These are phyloP conservation scores for Kentomonas sorsogonicus DNA, from an alignment of 208 protist species.

Conservation along the genomic window DNA sequence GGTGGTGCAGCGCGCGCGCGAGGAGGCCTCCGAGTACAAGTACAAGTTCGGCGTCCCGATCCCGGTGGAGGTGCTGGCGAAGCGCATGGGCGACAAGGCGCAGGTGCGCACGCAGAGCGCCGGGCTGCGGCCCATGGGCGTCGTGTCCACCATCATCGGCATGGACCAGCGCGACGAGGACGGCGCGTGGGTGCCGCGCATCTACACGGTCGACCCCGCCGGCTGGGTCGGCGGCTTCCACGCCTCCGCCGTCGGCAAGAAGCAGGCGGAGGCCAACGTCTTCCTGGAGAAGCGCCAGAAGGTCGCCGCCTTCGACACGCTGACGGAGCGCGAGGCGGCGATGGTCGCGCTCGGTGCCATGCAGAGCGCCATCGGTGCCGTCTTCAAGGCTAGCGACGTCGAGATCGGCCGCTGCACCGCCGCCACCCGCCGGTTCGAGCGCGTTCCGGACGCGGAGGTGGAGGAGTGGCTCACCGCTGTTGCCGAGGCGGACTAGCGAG, in stretches of 20 bases:
- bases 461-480: slow-evolving; percentile 87
- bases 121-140: slow-evolving; percentile 92
- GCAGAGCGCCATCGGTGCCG: slow-evolving; percentile 63
- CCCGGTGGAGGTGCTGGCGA: slow-evolving; percentile 94
- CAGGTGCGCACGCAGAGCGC: slow-evolving; percentile 98
- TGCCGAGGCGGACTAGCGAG: slow-evolving; percentile 74
- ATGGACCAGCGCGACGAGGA: slow-evolving; percentile 91
- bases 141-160: slow-evolving; percentile 90
- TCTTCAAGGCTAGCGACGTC: slow-evolving; percentile 74
- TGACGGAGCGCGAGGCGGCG: slow-evolving; percentile 69
- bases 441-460: slow-evolving; percentile 59
- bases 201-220: slow-evolving; percentile 94
- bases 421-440: slow-evolving; percentile 34
- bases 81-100: slow-evolving; percentile 94
- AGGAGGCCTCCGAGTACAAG: slow-evolving; percentile 95
- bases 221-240: slow-evolving; percentile 92
- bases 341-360: slow-evolving; percentile 81
- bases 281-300: slow-evolving; percentile 97
- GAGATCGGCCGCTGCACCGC: slow-evolving; percentile 72
- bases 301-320: slow-evolving; percentile 63
- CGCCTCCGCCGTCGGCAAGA: slow-evolving; percentile 88
- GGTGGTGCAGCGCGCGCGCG: slow-evolving; percentile 91
- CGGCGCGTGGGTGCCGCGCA: slow-evolving; percentile 73
- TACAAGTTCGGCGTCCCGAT: slow-evolving; percentile 95
- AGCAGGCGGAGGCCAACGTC: slow-evolving; percentile 95